Evolutionary conservation across 768 basidiomycete genomes (phyloP), one percentile per base, ranked within the genome.

Genomic region (Pholiota microspora): DNA sequence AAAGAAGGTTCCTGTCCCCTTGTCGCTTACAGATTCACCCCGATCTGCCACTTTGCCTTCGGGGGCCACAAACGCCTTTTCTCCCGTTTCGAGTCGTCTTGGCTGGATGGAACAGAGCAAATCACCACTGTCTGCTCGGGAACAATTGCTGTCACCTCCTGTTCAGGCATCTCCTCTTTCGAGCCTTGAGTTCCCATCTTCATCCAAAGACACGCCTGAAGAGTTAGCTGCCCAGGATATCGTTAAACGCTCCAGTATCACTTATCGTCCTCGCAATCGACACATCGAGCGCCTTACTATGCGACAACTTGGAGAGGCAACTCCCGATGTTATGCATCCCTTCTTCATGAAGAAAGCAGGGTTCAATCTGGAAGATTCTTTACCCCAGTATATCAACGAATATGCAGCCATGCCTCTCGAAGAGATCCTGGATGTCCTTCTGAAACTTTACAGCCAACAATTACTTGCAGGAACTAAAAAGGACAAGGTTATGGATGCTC

Each of bases 381-480:
- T 93, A n/a, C 91, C 92, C 10, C 88, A 89, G 59, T 92, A 91
- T 62, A 88, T 94, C 32, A 82, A 93, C 54, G 91, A 94, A 68
- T 93, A 89, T 57, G 92, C 88, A 5, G 87, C 89, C n/a, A 72
- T 77, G 53, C 89, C 92, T 2, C 71, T 93, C 45, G 91, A 92
- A 70, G 82, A 89, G 64, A 89, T 94, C 48, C 89, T 92, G 84
- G 88, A 90, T 62, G 80, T 83, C 15, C 71, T 94, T 15, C 64
- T 93, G 52, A 85, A 83, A 62, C 45, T 94, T 55, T 94, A 94
- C 63, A 89, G 84, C 67, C 82, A 78, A 60, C 92, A 94, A 62
- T 67, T 93, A 46, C 74, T 76, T 46, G 71, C 74, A 8, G 69
- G 68, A 9, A 62, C 57, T 35, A 64, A 58, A 42, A 63, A 64